A percentile compares a stretch with the other conserved stretches of the same genome.
These are phyloP conservation scores for Tinospora cordifolia DNA, from an alignment of 164 flowering plant genomes.

Conservation along the genomic window DNA sequence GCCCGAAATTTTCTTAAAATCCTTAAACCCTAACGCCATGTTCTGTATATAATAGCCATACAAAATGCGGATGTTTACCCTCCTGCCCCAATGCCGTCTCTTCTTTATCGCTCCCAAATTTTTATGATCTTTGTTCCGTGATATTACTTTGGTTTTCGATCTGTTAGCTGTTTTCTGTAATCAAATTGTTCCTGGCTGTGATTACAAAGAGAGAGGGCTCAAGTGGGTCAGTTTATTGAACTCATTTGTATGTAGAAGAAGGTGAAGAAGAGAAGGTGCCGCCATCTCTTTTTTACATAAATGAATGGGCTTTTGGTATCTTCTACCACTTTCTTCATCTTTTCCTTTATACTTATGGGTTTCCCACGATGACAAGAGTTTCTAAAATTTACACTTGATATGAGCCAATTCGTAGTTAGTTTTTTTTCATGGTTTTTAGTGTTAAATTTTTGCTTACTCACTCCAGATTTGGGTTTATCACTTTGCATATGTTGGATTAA, in stretches of 20 bases:
- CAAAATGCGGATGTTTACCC: too few species aligned
- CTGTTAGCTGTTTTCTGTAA: too few species aligned
- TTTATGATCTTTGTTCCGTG: too few species aligned
- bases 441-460: not conserved
- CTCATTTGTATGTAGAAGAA: not conserved
- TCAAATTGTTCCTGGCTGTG: constrained; percentile 18
- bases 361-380: constrained; percentile 38
- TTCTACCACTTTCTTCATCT: constrained; percentile 11
- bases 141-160: too few species aligned
- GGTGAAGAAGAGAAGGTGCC: constrained; percentile 13
- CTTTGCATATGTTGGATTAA: constrained; percentile 14
- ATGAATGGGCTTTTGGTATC: constrained; percentile 15
- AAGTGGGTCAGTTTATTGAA: constrained; percentile 28
- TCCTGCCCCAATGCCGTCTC: too few species aligned
- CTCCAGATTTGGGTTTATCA: not conserved
- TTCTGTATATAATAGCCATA: too few species aligned
- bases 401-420: constrained; percentile 27
- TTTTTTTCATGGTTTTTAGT: not conserved
- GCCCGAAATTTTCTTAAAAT: too few species aligned
- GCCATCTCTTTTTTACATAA: constrained; percentile 5
- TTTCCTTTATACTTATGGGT: constrained; percentile 17
- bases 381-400: constrained; percentile 47
- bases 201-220: constrained; percentile 71
- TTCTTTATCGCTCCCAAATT: too few species aligned
- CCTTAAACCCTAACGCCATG: too few species aligned